Conservation (phyloP, 2,329 filamentous ascomycete genomes). For the Xylaria sp. region DNA sequence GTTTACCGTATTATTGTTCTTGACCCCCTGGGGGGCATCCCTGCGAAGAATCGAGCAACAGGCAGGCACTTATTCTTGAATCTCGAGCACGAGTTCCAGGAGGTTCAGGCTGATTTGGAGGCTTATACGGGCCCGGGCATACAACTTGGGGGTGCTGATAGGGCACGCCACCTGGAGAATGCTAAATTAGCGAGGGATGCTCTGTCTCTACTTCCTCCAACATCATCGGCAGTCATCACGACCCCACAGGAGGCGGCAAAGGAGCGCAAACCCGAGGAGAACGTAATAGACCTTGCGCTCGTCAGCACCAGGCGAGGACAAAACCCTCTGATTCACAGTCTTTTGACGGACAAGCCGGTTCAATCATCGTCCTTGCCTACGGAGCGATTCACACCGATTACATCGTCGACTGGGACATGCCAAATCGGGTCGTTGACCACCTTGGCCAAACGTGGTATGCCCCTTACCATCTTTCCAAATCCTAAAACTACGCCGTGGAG, state of each 20-base stretch:
- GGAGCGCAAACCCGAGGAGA: constrained; percentile 58
- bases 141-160: constrained; percentile 49
- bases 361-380: constrained; percentile 91
- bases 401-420: constrained; percentile 51
- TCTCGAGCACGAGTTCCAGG: constrained; percentile 85
- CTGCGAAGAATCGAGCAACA: constrained; percentile 69
- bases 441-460: constrained; percentile 91
- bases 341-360: constrained; percentile 93
- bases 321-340: constrained; percentile 94
- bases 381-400: constrained; percentile 65
- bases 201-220: constrained; percentile 80
- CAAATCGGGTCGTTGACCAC: constrained; percentile 70
- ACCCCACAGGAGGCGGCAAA: constrained; percentile 85
- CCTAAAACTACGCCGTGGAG: constrained; percentile 74
- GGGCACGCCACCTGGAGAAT: constrained; percentile 68
- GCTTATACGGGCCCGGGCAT: constrained; percentile 32
- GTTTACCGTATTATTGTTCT: constrained; percentile 90
- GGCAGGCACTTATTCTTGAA: constrained; percentile 89
- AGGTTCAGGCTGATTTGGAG: constrained; percentile 72
- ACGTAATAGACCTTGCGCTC: constrained; percentile 62
- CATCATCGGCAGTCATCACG: constrained; percentile 89
- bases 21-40: constrained; percentile 87
- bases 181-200: constrained; percentile 76
- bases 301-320: constrained; percentile 63
- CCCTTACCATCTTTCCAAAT: constrained; percentile 83